Conservation (phyloP, 768 basidiomycete species). For the Rhodotorula toruloides region DNA sequence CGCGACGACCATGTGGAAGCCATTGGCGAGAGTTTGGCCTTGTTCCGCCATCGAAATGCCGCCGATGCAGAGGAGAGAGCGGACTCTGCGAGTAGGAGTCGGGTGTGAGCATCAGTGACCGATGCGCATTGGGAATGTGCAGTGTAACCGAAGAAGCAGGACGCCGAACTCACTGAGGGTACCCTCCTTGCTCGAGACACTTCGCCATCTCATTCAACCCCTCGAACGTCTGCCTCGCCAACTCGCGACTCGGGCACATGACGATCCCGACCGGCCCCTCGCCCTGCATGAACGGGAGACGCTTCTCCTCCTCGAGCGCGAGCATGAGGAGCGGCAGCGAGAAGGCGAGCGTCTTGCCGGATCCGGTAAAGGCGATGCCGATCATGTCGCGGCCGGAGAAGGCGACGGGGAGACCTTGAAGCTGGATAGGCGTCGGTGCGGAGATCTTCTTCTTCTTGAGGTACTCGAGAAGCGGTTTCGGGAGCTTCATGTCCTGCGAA, state of each 20-base stretch:
- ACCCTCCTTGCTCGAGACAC: constrained; percentile 72
- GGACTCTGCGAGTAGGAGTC: constrained; percentile 49
- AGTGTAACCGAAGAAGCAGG: neutral
- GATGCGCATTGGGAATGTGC: neutral
- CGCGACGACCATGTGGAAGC: constrained; percentile 90
- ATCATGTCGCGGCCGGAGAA: constrained; percentile 96
- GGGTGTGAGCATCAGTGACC: neutral
- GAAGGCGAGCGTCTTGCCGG: constrained; percentile 97
- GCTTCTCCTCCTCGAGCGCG: constrained; percentile 85
- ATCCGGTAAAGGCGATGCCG: constrained; percentile 98
- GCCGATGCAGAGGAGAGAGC: constrained; percentile 87
- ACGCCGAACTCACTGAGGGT: constrained; percentile 53
- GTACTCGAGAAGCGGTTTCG: constrained; percentile 71
- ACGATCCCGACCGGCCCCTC: constrained; percentile 97
- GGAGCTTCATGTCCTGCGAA: constrained; percentile 94
- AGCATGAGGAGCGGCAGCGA: constrained; percentile 97
- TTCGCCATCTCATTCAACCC: constrained; percentile 81
- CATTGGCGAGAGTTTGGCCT: constrained; percentile 79
- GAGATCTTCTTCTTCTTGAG: constrained; percentile 78
- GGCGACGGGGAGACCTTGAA: constrained; percentile 92
- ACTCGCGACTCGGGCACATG: constrained; percentile 93
- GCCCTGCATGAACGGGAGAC: constrained; percentile 79
- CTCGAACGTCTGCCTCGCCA: constrained; percentile 95
- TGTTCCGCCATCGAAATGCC: constrained; percentile 99
- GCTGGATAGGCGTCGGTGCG: constrained; percentile 87